phyloP scores from a whole-genome alignment of 352 stramenopile genomes.

The Phytophthora hibernalis region DNA sequence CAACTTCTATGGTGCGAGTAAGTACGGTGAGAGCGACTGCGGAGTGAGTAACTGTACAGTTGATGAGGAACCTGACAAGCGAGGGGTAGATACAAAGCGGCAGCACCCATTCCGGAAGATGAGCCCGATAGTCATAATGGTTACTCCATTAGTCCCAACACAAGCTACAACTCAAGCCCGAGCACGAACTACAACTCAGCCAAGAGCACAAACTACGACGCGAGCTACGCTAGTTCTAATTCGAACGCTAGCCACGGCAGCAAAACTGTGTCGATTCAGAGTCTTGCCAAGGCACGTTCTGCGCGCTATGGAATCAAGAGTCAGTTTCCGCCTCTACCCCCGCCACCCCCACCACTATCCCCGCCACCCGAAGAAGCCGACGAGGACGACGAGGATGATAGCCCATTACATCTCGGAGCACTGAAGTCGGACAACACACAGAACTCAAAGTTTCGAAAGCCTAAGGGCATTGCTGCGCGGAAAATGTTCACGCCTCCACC shows the following conservation, averaged over 20 bases:
- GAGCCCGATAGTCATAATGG: slow-evolving; percentile 26
- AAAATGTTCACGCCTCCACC: slow-evolving; percentile 38
- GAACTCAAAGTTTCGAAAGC: slow-evolving; percentile 22
- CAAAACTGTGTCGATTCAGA: slow-evolving; percentile 55
- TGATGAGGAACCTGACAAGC: slow-evolving; percentile 52
- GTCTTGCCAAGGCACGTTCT: slow-evolving; percentile 37
- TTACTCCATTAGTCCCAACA: slow-evolving; percentile 24
- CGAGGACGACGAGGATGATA: slow-evolving; percentile 33
- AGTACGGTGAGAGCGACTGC: slow-evolving; percentile 29
- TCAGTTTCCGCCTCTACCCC: slow-evolving; percentile 34
- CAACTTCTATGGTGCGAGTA: slow-evolving; percentile 46
- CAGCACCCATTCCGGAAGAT: slow-evolving; percentile 40
- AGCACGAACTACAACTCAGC: slow-evolving; percentile 5
- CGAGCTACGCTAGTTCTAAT: slow-evolving; percentile 20
- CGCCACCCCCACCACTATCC: slow-evolving; percentile 36
- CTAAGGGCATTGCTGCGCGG: slow-evolving; percentile 28
- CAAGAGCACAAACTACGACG: background rate
- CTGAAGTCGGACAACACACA: slow-evolving; percentile 33
- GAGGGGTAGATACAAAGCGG: slow-evolving; percentile 46
- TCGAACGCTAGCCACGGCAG: slow-evolving; percentile 23
- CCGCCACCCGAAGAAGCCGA: slow-evolving; percentile 31
- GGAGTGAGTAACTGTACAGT: slow-evolving; percentile 35
- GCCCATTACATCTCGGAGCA: slow-evolving; percentile 27
- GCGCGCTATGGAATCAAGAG: slow-evolving; percentile 40
- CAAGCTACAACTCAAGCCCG: slow-evolving; percentile 17